A percentile compares a stretch with the other conserved stretches of the same genome.
Evolutionary conservation across 2,329 filamentous ascomycete species (phyloP).

Genomic region (Fusarium xyrophilum): DNA sequence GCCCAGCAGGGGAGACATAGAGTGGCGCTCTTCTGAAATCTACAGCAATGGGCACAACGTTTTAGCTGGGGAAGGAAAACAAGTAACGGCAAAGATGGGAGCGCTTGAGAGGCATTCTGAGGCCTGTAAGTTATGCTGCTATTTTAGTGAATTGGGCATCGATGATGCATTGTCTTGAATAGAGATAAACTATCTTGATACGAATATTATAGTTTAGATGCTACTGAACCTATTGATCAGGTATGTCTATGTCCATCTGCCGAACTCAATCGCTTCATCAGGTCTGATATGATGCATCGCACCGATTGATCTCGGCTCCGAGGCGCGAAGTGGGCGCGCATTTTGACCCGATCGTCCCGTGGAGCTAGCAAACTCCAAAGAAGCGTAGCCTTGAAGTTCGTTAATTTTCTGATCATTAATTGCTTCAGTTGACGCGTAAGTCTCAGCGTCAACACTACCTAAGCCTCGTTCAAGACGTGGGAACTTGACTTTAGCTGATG

Average conservation of each 20-base stretch:
- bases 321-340: conserved; percentile 7
- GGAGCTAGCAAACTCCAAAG: neutral
- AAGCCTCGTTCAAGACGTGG: neutral
- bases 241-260: neutral
- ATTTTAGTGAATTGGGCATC: neutral
- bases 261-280: neutral
- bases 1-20: neutral
- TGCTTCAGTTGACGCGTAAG: neutral
- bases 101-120: neutral
- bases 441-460: neutral
- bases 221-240: neutral
- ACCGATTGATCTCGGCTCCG: conserved; percentile 17
- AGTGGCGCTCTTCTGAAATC: neutral
- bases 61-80: neutral
- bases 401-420: neutral
- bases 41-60: neutral
- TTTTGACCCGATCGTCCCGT: conserved; percentile 2
- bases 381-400: neutral
- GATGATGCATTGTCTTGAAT: neutral
- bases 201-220: neutral
- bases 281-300: neutral
- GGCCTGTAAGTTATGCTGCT: neutral
- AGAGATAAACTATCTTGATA: neutral
- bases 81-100: neutral
- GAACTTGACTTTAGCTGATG: neutral